These are phyloP conservation scores for Periconia digitata DNA, from an alignment of 2,329 filamentous ascomycete species.

Conservation along the genomic window DNA sequence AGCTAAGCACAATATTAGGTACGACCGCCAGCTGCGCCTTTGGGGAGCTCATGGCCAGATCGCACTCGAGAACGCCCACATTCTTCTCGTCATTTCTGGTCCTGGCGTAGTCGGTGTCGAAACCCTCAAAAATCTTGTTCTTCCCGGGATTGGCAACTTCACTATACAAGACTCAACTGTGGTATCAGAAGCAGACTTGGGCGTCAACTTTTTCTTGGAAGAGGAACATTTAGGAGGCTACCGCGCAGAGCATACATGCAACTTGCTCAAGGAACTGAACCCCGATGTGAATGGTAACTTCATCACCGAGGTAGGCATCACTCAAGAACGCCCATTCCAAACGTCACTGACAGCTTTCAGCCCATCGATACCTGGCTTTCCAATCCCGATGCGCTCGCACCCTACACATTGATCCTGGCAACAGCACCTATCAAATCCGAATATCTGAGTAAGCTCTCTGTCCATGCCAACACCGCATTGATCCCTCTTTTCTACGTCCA, in stretches of 20 bases:
- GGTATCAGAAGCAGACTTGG: conserved; percentile 81
- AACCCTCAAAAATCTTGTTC: conserved; percentile 92
- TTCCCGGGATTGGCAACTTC: conserved; percentile 88
- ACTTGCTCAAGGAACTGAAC: conserved; percentile 82
- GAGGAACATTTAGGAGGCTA: conserved; percentile 73
- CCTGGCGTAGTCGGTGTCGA: conserved; percentile 87
- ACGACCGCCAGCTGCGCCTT: conserved; percentile 90
- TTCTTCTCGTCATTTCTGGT: conserved; percentile 87
- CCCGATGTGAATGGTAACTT: conserved; percentile 84
- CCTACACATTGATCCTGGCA: conserved; percentile 63
- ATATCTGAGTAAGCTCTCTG: conserved; percentile 53
- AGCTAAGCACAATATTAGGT: conserved; percentile 54
- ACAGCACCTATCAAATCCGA: conserved; percentile 60
- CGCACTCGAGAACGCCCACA: conserved; percentile 85
- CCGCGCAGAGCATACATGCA: conserved; percentile 75
- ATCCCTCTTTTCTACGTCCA: conserved; percentile 81
- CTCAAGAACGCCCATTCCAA: background rate
- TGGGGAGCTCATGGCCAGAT: conserved; percentile 93
- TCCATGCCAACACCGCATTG: conserved; percentile 56
- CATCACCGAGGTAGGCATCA: conserved; percentile 54
- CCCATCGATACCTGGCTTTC: conserved; percentile 49
- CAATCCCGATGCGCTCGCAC: conserved; percentile 43
- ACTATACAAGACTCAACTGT: conserved; percentile 80
- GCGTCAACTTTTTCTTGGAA: conserved; percentile 96
- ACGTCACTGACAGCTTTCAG: conserved; percentile 30